Base-by-base conservation (phyloP, 352 stramenopile species). In the Phytophthora idaei region DNA sequence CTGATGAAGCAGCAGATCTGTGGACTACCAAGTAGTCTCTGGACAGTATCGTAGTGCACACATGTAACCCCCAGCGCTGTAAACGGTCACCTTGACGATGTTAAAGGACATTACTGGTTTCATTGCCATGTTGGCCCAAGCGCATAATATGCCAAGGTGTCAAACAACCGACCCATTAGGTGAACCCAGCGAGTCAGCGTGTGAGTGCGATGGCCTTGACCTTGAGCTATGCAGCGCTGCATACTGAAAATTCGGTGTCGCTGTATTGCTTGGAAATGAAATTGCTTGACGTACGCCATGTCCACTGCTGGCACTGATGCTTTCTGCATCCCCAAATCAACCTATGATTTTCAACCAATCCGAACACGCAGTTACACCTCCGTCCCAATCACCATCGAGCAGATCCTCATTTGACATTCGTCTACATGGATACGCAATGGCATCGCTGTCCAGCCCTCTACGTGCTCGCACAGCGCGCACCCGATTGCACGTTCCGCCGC, bases 11-110 rank as follows among this genome's bases (percentile, higher is more conserved):
- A 45, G 80, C 78, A n/a, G 36, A 42, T 42, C 36, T 42, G 11
- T 93, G 86, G 86, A 89, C 77, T 12, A 90, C 73, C 42, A 92
- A 90, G 78, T 90, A 72, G 34, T 14, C 12, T 12, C 34, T 12
- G 10, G 10, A 39, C 34, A 42, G 36, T 14, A 39, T 39, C 34
- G 9, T 14, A 39, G 34, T 12, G 36, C 36, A 3, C 36, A 42
- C 36, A n/a, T n/a, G 36, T 42, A 42, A n/a, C n/a, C 2, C 36
- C 36, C 29, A 34, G 29, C 29, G 2, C 29, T 34, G 21, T 21
- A 21, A 21, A 21, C 17, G 17, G 17, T 21, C 17, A 21, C 17
- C 17, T 21, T 21, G 17, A 21, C 17, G 17, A 21, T 21, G 17
- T 21, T 21, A 21, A 21, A 21, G 17, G 0, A 21, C 17, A 21